Evolutionary conservation across 148 eudicot species (phyloP).

Genomic region (Simmondsia chinensis): DNA sequence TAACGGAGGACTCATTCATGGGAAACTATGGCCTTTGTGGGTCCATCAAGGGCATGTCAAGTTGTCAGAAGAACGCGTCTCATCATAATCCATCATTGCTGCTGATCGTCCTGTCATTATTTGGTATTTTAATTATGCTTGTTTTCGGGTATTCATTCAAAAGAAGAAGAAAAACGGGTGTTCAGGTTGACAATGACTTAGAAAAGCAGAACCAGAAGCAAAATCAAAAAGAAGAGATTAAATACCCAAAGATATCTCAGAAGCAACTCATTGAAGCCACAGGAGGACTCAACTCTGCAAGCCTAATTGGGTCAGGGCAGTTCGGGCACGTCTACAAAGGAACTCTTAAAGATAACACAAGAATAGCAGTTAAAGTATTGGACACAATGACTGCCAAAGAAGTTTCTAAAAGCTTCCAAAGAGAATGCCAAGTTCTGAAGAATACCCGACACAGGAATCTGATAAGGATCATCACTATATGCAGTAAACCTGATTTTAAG

Average conservation of each 20-base stretch:
- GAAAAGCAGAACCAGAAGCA: conserved; percentile 27
- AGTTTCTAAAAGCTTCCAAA: conserved; percentile 44
- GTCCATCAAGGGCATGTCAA: conserved; percentile 41
- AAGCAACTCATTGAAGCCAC: conserved; percentile 69
- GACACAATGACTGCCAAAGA: conserved; percentile 20
- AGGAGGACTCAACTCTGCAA: conserved; percentile 40
- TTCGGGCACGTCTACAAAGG: conserved; percentile 79
- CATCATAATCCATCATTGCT: conserved; percentile 18
- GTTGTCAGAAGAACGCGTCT: conserved; percentile 22
- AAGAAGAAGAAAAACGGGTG: conserved; percentile 12
- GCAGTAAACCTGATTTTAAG: conserved; percentile 68
- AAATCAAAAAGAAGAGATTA: conserved; percentile 37
- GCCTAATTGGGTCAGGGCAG: conserved; percentile 59
- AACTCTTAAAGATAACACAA: conserved; percentile 44
- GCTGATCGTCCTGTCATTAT: conserved; percentile 29
- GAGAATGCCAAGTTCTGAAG: conserved; percentile 68
- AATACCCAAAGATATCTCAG: conserved; percentile 50
- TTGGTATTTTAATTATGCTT: conserved; percentile 25
- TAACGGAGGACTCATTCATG: conserved; percentile 36
- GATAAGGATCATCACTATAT: conserved; percentile 57
- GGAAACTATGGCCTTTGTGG: conserved; percentile 66
- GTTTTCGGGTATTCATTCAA: conserved; percentile 26
- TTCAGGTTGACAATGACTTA: conserved; percentile 9
- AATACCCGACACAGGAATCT: conserved; percentile 60
- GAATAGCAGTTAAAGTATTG: conserved; percentile 73